Base-by-base conservation (phyloP, 345 rosid genomes). In the Rhodamnia argentea region DNA sequence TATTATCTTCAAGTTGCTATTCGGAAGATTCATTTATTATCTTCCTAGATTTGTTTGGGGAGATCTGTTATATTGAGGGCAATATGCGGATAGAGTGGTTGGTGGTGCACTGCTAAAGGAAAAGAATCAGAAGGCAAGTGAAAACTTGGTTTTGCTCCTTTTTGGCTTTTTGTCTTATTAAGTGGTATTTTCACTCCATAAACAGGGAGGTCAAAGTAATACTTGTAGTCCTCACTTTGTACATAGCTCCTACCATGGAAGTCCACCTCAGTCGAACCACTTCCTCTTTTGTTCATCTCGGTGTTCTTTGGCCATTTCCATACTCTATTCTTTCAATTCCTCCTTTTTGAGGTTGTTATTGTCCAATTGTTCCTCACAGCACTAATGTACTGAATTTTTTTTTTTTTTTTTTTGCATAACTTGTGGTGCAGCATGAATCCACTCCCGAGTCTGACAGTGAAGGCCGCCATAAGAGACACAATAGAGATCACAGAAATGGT, bases 361-460 rank as follows among this genome's bases (percentile, higher is more conserved):
- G 78, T 70, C 78, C 78, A 18, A 18, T 32, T 40, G 47, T 70
- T 70, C 78, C 78, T 16, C 11, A 70, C 24, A 32, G 44, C 78
- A 32, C 78, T 32, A 70, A 18, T 32, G 47, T 70, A 23, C 78
- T 70, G 44, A 2, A 32, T 64, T 62, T 57, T 24, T 57, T 29
- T 64, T 64, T 62, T 57, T 24, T 57, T 29, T 18, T 70, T 70
- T 70, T 16, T 8, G 44, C 78, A 70, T 70, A 18, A 70, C 78
- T 32, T 70, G 18, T 70, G 78, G 78, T 62, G 92, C 92, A 96
- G 99, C 93, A 87, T 83, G 91, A 90, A 47, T 91, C 94, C 16
- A 88, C 93, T 74, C 91, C 92, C 3, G 98, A 93, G 84, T 94
- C 98, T 32, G 98, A 95, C 75, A 88, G 87, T 27, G 98, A 94